phyloP scores from a whole-genome alignment of 2,329 filamentous ascomycete genomes.

The Aschersonia sp. region DNA sequence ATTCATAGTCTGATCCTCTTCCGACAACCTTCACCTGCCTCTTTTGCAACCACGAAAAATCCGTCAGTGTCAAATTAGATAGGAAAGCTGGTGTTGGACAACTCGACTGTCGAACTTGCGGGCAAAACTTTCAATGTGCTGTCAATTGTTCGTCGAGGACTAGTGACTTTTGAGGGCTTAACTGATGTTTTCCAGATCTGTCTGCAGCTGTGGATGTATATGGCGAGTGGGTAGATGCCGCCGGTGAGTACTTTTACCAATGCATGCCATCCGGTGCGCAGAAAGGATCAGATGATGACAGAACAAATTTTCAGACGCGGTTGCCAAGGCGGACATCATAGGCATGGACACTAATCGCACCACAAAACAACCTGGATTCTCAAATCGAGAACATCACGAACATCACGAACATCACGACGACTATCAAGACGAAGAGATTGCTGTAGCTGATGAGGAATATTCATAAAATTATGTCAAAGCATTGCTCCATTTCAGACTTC shows the following conservation, averaged over 20 bases:
- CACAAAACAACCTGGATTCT: constrained; percentile 7
- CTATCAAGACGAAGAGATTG: constrained; percentile 38
- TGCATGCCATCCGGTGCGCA: too few species aligned
- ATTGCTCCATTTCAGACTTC: not conserved
- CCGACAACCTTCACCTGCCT: constrained; percentile 86
- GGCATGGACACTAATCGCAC: constrained; percentile 14
- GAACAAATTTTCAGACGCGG: constrained; percentile 23
- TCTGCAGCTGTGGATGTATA: constrained; percentile 91
- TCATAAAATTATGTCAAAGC: constrained; percentile 14
- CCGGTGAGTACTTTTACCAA: constrained; percentile 24
- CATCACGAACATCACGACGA: constrained; percentile 31
- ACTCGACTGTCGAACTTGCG: constrained; percentile 83
- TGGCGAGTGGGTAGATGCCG: constrained; percentile 92
- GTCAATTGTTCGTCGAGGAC: constrained; percentile 60
- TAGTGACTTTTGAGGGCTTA: constrained; percentile 3
- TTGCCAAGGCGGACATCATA: constrained; percentile 30
- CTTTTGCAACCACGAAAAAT: constrained; percentile 96
- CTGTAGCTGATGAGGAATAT: constrained; percentile 41
- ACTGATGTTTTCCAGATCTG: constrained; percentile 43
- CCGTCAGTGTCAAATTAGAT: constrained; percentile 80
- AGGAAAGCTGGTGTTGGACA: constrained; percentile 82
- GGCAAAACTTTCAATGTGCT: constrained; percentile 80
- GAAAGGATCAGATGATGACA: too few species aligned
- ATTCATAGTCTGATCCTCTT: constrained; percentile 48
- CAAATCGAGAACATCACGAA: constrained; percentile 14